Conservation (phyloP, 2,329 filamentous ascomycete species). For the Penicillium verrucosum region DNA sequence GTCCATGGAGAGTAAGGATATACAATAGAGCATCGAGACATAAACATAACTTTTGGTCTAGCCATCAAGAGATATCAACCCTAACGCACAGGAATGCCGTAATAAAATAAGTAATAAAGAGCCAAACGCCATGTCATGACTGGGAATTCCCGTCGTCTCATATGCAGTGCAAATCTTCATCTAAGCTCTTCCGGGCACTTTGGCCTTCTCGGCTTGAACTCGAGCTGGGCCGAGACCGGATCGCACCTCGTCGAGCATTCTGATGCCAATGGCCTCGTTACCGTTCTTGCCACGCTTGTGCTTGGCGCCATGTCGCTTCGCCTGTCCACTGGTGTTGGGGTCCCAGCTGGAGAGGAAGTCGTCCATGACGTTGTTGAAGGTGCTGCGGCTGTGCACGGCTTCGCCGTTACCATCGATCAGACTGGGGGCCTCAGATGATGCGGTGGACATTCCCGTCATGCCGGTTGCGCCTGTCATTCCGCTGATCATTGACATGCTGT, state of each 20-base stretch:
- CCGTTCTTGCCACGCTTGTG: constrained; percentile 71
- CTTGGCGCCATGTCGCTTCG: constrained; percentile 45
- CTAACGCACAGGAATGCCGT: constrained; percentile 19
- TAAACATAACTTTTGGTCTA: constrained; percentile 22
- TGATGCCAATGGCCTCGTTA: constrained; percentile 74
- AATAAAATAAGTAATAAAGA: constrained; percentile 15
- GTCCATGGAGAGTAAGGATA: constrained; percentile 6
- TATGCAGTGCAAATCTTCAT: constrained; percentile 16
- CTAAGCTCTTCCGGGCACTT: constrained; percentile 33
- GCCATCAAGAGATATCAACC: constrained; percentile 14
- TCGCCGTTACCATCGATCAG: constrained; percentile 39
- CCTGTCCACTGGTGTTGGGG: constrained; percentile 41
- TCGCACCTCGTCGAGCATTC: constrained; percentile 87
- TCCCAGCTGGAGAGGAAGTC: constrained; percentile 73
- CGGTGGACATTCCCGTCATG: constrained; percentile 52
- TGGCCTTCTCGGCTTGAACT: constrained; percentile 39
- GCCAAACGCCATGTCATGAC: constrained; percentile 25
- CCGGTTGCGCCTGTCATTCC: constrained; percentile 54
- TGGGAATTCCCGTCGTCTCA: constrained; percentile 24
- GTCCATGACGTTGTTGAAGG: constrained; percentile 89
- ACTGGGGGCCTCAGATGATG: constrained; percentile 61
- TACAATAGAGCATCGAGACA: constrained; percentile 1
- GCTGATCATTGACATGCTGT: constrained; percentile 50
- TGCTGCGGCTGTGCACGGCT: constrained; percentile 61
- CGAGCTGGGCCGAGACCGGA: constrained; percentile 73